Evolutionary conservation across 495 filamentous ascomycete species (phyloP), one percentile per base, ranked within the genome.

Genomic region (Daldinia bambusicola): DNA sequence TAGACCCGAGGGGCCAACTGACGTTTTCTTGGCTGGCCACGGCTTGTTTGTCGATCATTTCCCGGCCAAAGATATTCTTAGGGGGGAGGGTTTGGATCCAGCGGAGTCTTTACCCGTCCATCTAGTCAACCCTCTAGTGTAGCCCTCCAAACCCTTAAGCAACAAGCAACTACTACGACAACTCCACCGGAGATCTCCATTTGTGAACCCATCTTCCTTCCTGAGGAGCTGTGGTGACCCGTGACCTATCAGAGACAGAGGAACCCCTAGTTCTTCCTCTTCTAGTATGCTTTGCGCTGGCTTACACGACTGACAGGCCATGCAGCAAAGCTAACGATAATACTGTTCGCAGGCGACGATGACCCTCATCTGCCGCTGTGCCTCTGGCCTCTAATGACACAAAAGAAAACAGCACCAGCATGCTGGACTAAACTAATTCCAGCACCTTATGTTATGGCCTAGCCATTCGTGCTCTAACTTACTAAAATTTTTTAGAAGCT

Each of bases 81-180:
- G 61, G 32, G 66, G 64, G 70, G 66, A 69, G 56, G 58, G 48
- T 69, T 73, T 73, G 32, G 70, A 69, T 63, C 62, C 43, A 73
- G 70, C 70, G 70, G 70, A 72, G 70, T 68, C 70, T 73, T 73
- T 69, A 73, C 70, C 70, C 70, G 70, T 66, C 70, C 64, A 72
- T 65, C 70, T 66, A 69, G 70, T 73, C 70, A 52, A 69, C 70
- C 43, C 43, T 48, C 43, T 18, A 48, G 26, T 26, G 26, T 26
- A 26, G 43, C 43, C 43, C 52, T 72, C 70, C 69, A 66, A 74
- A 63, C 67, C 60, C 59, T 70, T 70, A 40, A 74, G 61, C 71
- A 69, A 55, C 62, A 40, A 74, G 61, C 71, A 69, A 55, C 62
- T n/a, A 55, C 62, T n/a, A 62, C 59, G 53, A n/a, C 32, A 58